Evolutionary conservation across 495 filamentous ascomycete species (phyloP), one percentile per base, ranked within the genome.

Genomic region (Gamarada debralockiae): DNA sequence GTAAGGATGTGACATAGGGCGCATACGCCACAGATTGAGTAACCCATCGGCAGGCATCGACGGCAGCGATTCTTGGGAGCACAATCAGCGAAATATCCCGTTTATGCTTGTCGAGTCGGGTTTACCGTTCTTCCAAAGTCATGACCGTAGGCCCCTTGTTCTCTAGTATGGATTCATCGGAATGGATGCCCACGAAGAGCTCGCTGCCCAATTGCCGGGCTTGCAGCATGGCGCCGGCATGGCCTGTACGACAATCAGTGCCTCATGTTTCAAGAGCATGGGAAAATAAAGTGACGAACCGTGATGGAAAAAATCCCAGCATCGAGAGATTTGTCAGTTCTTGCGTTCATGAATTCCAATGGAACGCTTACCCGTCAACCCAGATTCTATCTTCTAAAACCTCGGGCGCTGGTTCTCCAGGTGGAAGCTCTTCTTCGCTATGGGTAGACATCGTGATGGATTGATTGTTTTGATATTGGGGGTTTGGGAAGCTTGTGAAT

Each of bases 131-230:
- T 49, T 83, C 72, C 48, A 97, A 74, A 41, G 80, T 90, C 93
- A 99, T 99, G 46, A 99, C 93, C 3, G 92, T 96, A 2, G 95
- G 95, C 6, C 93, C 93, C 70, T 99, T 99, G 71, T 99, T 95
- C 52, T 89, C 88, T 37, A 95, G 75, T 63, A 99, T 99, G 12
- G 86, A 87, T 66, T 96, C 85, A 67, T 99, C 93, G 13, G 89
- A 93, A 68, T 99, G 93, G 44, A 97, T 83, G 25, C 93, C 93
- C 41, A 96, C 92, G 56, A 86, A 76, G 23, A 99, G 82, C 70
- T 92, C 87, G 45, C 80, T 85, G 51, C 95, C 95, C 18, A 97
- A 77, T 54, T 77, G 73, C 52, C 89, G 87, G 12, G 93, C 91
- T 66, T 99, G 93, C 17, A 97, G 81, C 79, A 97, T 93, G 45